A percentile compares a stretch with the other conserved stretches of the same genome.
Evolutionary conservation across 768 basidiomycete species (phyloP).

Genomic region (Kwoniella dendrophila): DNA sequence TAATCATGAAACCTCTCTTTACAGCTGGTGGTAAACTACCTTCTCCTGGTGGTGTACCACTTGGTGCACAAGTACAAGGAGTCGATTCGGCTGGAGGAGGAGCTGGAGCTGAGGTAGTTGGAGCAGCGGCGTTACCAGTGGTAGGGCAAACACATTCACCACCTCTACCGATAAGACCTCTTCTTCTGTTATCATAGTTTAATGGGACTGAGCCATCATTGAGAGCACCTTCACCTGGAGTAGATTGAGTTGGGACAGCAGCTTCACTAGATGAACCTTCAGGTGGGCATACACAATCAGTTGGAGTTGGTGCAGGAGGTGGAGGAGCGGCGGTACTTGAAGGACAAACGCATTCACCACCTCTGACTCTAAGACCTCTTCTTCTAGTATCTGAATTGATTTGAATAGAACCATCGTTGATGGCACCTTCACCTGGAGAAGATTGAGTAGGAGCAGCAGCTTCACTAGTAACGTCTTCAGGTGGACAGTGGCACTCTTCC

Average conservation of each 20-base stretch:
- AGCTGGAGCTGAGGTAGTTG: conserved; percentile 4
- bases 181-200: conserved; percentile 4
- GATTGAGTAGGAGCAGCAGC: conserved; percentile 5
- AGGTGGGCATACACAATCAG: background rate
- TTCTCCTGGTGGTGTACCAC: conserved; percentile 2
- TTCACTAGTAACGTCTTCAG: background rate
- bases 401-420: background rate
- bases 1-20: conserved; percentile 4
- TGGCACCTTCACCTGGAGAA: background rate
- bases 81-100: conserved; percentile 4
- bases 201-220: background rate
- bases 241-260: background rate
- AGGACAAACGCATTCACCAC: conserved; percentile 11
- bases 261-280: background rate
- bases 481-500: conserved; percentile 9
- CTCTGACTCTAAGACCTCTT: background rate
- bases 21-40: background rate
- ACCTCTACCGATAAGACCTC: conserved; percentile 1
- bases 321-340: background rate
- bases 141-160: conserved; percentile 18
- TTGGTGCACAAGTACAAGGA: conserved; percentile 15
- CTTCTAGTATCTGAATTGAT: background rate
- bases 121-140: background rate
- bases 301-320: background rate
- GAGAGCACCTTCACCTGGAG: conserved; percentile 8